Evolutionary conservation across 441 rosid genomes (phyloP).

Genomic region (Gossypium schwendimanii): DNA sequence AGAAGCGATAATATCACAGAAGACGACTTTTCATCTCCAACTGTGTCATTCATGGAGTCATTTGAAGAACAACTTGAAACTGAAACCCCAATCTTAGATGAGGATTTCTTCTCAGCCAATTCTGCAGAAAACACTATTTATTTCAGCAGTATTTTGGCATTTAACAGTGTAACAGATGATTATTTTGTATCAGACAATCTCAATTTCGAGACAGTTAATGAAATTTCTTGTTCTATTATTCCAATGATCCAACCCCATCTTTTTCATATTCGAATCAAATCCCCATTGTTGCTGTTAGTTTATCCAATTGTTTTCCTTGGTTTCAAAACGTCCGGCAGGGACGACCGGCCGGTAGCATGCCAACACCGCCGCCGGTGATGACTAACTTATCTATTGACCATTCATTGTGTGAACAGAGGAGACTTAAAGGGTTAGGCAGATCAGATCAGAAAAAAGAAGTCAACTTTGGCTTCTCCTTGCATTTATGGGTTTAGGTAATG

Average conservation of each 20-base stretch:
- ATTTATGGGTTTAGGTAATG: not conserved
- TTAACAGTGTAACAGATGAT: conserved; percentile 9
- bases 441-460: conserved; percentile 11
- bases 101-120: conserved; percentile 10
- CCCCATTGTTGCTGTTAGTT: too few relatives aligned
- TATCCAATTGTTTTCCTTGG: not conserved
- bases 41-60: not conserved
- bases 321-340: not conserved
- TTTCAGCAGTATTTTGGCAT: not conserved
- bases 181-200: conserved; percentile 20
- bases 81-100: conserved; percentile 15
- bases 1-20: conserved; percentile 37
- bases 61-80: conserved; percentile 21
- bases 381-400: not conserved
- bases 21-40: conserved; percentile 23
- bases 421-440: conserved; percentile 2
- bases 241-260: not conserved
- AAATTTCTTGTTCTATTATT: conserved; percentile 15
- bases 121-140: conserved; percentile 1
- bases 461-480: conserved; percentile 2
- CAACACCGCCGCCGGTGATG: not conserved
- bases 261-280: not conserved
- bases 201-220: conserved; percentile 20
- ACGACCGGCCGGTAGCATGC: not conserved
- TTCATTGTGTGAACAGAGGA: conserved; percentile 22